Conservation (phyloP, 192 early-diverging fungal genomes). For the Coemansia sp. region DNA sequence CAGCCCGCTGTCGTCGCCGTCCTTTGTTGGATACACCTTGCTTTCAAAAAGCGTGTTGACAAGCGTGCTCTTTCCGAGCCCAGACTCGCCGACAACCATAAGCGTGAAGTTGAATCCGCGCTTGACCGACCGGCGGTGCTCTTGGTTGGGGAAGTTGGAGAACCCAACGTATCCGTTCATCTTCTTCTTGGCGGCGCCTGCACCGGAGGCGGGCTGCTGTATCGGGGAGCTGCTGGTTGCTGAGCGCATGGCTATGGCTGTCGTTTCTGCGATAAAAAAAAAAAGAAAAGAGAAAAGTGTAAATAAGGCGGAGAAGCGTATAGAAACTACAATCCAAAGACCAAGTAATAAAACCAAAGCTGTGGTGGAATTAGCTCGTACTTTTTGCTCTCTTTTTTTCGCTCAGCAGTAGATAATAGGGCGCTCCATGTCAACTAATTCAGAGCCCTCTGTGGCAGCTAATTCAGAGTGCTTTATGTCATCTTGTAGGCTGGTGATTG, state of each 20-base stretch:
- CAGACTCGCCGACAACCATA: slow-evolving; percentile 96
- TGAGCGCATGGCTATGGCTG: slow-evolving; percentile 16
- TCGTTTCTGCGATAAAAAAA: background rate
- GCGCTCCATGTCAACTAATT: too few relatives aligned
- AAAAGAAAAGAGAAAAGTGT: background rate
- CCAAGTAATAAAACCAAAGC: too few relatives aligned
- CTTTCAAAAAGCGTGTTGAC: slow-evolving; percentile 97
- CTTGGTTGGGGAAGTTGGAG: slow-evolving; percentile 90
- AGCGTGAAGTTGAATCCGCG: slow-evolving; percentile 93
- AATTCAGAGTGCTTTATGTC: too few relatives aligned
- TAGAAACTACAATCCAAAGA: background rate
- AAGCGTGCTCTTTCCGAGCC: slow-evolving; percentile 94
- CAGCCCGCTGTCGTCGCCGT: slow-evolving; percentile 33
- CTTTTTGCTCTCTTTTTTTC: too few relatives aligned
- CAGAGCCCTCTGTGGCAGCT: too few relatives aligned
- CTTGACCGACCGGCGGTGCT: slow-evolving; percentile 91
- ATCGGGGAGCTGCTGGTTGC: background rate
- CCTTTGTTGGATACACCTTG: slow-evolving; percentile 81
- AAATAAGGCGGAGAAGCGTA: background rate
- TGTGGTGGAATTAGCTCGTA: too few relatives aligned
- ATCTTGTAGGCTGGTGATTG: too few relatives aligned
- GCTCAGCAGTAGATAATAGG: too few relatives aligned
- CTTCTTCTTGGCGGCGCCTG: slow-evolving; percentile 54
- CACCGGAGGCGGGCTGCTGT: slow-evolving; percentile 10
- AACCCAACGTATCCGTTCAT: slow-evolving; percentile 91